Evolutionary conservation across 345 rosid species (phyloP).

Genomic region (Euphorbia peplus): DNA sequence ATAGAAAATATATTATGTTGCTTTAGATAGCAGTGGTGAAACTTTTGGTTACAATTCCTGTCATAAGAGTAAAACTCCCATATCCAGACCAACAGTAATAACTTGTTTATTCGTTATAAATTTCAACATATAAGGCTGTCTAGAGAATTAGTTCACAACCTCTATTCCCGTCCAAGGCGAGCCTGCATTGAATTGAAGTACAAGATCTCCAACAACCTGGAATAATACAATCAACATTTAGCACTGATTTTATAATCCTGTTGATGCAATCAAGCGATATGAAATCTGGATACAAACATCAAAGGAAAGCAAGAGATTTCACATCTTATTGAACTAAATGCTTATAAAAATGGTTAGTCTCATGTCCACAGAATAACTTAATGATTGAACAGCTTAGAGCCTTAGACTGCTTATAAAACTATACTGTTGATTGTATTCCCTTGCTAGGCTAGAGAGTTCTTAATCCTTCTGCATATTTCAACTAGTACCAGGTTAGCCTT

Average conservation of each 20-base stretch:
- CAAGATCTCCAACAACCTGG: constrained; percentile 73
- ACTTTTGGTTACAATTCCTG: no score
- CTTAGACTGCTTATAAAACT: background rate
- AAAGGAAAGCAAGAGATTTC: background rate
- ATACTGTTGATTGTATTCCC: background rate
- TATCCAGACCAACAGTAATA: no score
- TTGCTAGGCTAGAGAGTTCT: background rate
- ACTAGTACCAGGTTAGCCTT: background rate
- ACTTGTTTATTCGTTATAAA: no score
- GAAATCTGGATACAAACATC: background rate
- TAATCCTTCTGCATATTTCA: background rate
- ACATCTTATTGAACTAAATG: no score
- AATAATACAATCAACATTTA: constrained; percentile 2
- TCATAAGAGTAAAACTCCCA: no score
- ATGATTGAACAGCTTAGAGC: background rate
- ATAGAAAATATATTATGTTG: no score
- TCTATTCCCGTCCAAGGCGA: constrained; percentile 57
- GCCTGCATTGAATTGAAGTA: constrained; percentile 71
- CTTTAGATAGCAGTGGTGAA: no score
- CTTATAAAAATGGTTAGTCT: background rate
- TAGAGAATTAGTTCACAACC: constrained; percentile 49
- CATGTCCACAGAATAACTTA: background rate
- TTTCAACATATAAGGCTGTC: no score
- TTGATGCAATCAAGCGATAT: background rate
- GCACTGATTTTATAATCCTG: background rate